A percentile compares a stretch with the other conserved stretches of the same genome.
phyloP scores from a whole-genome alignment of 2,329 filamentous ascomycete genomes.

The Hypoxylon sp. region DNA sequence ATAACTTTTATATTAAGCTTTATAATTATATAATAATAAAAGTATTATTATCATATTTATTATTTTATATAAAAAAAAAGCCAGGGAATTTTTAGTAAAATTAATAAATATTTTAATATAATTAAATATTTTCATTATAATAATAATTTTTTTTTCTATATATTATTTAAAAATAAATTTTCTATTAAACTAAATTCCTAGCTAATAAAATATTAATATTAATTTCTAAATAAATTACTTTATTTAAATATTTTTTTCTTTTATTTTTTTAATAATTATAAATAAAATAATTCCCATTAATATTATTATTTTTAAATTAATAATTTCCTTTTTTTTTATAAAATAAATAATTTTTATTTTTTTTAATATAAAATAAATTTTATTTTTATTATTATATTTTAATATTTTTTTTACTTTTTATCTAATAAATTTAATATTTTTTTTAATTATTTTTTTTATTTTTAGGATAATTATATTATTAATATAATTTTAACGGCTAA shows the following conservation, averaged over 20 bases:
- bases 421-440: too few species aligned
- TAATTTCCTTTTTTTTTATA: constrained; percentile 10
- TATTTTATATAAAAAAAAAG: constrained; percentile 13
- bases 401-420: constrained; percentile 12
- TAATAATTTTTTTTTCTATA: constrained; percentile 16
- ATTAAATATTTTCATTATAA: neutral
- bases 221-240: constrained; percentile 2
- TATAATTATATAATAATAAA: constrained; percentile 11
- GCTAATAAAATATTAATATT: too few species aligned
- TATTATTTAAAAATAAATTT: too few species aligned
- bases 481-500: too few species aligned
- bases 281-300: neutral
- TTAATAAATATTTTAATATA: constrained; percentile 14
- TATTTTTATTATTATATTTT: constrained; percentile 10
- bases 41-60: constrained; percentile 10
- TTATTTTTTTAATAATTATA: constrained; percentile 1
- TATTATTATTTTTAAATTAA: neutral
- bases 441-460: constrained; percentile 1
- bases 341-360: constrained; percentile 19
- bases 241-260: constrained; percentile 8
- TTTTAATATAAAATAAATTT: constrained; percentile 4
- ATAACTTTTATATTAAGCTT: too few species aligned
- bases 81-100: neutral
- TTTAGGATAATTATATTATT: constrained; percentile 15
- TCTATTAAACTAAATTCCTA: neutral